Percentiles rank a stretch among this genome's conserved stretches.
Conservation (phyloP, 768 basidiomycete genomes). For the Termitomyces heimii region DNA sequence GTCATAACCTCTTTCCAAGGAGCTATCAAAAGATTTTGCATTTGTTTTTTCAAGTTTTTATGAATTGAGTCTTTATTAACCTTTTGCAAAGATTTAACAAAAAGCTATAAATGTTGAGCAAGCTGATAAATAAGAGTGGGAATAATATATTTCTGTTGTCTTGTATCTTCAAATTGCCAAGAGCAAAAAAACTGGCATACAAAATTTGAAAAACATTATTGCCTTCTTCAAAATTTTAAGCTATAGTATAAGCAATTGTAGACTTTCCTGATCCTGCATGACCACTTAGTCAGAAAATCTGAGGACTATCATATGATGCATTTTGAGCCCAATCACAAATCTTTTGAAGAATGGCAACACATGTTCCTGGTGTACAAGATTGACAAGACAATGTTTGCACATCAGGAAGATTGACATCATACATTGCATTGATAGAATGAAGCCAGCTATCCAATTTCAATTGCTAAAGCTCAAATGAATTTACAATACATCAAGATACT, state of each 20-base stretch:
- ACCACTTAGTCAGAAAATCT: conserved; percentile 4
- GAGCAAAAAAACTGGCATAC: conserved; percentile 24
- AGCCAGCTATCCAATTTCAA: neutral
- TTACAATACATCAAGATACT: conserved; percentile 12
- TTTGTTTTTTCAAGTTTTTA: conserved; percentile 4
- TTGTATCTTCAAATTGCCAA: conserved; percentile 1
- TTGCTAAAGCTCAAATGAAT: conserved; percentile 4
- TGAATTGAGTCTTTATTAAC: neutral
- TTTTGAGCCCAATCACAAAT: conserved; percentile 1
- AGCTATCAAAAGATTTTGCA: conserved; percentile 8
- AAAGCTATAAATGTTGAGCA: neutral
- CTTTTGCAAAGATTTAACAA: neutral
- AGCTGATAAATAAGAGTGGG: conserved; percentile 11
- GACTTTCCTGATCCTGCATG: neutral
- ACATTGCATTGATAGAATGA: neutral
- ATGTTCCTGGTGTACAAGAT: conserved; percentile 20
- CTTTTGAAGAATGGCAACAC: conserved; percentile 17
- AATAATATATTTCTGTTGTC: conserved; percentile 12
- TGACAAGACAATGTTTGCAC: neutral
- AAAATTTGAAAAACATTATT: conserved; percentile 12
- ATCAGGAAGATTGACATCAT: neutral
- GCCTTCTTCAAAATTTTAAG: conserved; percentile 14
- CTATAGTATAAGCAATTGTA: neutral
- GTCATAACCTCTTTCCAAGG: neutral
- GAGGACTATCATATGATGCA: conserved; percentile 10